These are phyloP conservation scores for Umbilicaria muhlenbergii DNA, from an alignment of 495 filamentous ascomycete genomes.

Conservation along the genomic window DNA sequence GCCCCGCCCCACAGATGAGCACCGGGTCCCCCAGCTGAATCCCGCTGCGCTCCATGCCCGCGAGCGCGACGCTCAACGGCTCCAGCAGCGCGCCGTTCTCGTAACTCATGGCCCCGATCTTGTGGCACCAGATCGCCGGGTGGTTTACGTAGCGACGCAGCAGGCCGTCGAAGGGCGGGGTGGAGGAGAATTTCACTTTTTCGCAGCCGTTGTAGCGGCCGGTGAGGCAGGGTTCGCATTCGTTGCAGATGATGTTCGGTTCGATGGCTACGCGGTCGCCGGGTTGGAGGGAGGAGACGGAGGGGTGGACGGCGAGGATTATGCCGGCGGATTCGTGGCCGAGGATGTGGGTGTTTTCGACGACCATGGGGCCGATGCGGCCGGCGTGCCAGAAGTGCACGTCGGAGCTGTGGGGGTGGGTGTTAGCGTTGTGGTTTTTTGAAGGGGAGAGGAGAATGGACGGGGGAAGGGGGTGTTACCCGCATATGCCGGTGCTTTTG, in stretches of 20 bases:
- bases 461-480: slow-evolving; percentile 32
- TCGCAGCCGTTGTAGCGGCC: slow-evolving; percentile 91
- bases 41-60: slow-evolving; percentile 63
- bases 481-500: slow-evolving; percentile 87
- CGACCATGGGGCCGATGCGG: slow-evolving; percentile 89
- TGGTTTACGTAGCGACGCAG: slow-evolving; percentile 87
- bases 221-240: slow-evolving; percentile 77
- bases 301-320: slow-evolving; percentile 64
- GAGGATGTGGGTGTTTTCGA: slow-evolving; percentile 71
- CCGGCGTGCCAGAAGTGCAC: slow-evolving; percentile 94
- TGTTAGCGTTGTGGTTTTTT: background rate
- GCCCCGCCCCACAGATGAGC: slow-evolving; percentile 77
- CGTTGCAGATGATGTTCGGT: slow-evolving; percentile 78
- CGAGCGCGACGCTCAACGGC: slow-evolving; percentile 71
- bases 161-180: slow-evolving; percentile 76
- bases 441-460: background rate
- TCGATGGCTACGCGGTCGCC: slow-evolving; percentile 86
- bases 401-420: slow-evolving; percentile 48
- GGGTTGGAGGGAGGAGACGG: slow-evolving; percentile 53
- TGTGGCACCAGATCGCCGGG: slow-evolving; percentile 83
- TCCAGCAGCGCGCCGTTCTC: slow-evolving; percentile 81
- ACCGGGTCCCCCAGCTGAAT: slow-evolving; percentile 71
- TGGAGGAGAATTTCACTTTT: slow-evolving; percentile 68
- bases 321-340: slow-evolving; percentile 86
- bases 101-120: slow-evolving; percentile 76